Evolutionary conservation across 441 rosid genomes (phyloP), one percentile per base, ranked within the genome.

Genomic region (Viola pubescens): DNA sequence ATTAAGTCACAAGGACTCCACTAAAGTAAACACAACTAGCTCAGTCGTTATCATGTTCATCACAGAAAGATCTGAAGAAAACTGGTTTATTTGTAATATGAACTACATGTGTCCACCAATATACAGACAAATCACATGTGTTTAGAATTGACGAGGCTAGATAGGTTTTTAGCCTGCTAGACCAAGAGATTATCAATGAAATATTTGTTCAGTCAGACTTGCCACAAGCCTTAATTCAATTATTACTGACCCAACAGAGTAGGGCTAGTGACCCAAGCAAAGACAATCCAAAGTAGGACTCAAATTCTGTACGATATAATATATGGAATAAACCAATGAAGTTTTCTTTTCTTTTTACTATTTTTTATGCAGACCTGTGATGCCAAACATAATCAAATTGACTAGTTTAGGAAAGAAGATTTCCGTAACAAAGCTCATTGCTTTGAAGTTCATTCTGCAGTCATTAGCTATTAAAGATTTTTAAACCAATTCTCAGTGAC

Each of bases 1-100:
- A 74, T 50, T 16, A 70, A 59, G 67, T 49, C 51, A 16, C 66
- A 60, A 45, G 41, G 69, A 49, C 11, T 52, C 54, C 34, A 13
- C 4, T 52, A 37, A 40, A 49, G 45, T 37, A 51, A 65, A 49
- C 12, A 56, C 45, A 13, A 45, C 16, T 14, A 9, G n/a, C 26
- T 11, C 38, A 9, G 45, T 37, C 10, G n/a, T 44, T 51, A 26
- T n/a, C 13, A 3, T 0, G 5, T n/a, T 13, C 46, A 5, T 8
- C 46, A 37, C 5, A 53, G 9, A 48, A 16, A 12, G 7, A 59
- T 48, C 9, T 26, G 16, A 26, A 13, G 37, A 19, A 11, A 65
- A 44, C 55, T 9, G 11, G 19, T 9, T 53, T 9, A 14, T 53
- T 11, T 39, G 39, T 39, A 52, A 12, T 9, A 5, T 41, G 34